phyloP scores from a whole-genome alignment of 2,329 filamentous ascomycete species.

The Aureobasidium namibiae region DNA sequence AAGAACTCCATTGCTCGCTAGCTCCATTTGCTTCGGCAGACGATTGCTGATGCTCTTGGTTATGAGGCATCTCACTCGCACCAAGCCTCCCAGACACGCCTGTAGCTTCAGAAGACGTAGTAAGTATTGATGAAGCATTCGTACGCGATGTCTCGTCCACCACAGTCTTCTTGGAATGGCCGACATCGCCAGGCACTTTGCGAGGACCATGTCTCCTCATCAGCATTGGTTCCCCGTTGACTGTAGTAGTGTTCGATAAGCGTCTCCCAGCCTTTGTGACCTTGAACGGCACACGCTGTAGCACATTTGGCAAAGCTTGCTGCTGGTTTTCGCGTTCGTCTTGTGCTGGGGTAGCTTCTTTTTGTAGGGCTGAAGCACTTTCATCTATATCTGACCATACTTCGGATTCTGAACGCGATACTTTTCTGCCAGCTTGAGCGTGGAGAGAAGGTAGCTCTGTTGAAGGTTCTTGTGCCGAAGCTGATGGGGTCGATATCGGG shows the following conservation, averaged over 20 bases:
- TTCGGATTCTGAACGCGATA: neutral
- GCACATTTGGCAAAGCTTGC: neutral
- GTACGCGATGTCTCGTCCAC: neutral
- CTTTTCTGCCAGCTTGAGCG: neutral
- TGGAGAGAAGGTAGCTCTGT: neutral
- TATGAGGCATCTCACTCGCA: conserved; percentile 28
- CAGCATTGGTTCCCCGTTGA: neutral
- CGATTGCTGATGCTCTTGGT: conserved; percentile 15
- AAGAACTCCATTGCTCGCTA: conserved; percentile 20
- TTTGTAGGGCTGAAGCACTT: conserved; percentile 2
- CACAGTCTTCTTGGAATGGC: neutral
- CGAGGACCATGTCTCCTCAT: conserved; percentile 3
- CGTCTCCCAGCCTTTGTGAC: neutral
- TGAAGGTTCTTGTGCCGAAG: neutral
- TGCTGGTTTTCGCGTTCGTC: neutral
- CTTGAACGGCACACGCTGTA: neutral
- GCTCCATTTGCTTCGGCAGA: conserved; percentile 14
- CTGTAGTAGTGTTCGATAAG: neutral
- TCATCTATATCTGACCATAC: conserved; percentile 9
- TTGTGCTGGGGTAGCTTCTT: neutral
- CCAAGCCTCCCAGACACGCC: conserved; percentile 33
- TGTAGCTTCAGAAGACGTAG: conserved; percentile 19
- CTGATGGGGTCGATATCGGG: neutral
- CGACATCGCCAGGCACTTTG: conserved; percentile 1
- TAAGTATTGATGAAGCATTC: neutral